A percentile compares a stretch with the other conserved stretches of the same genome.
These are phyloP conservation scores for Condylostoma magnum DNA, from an alignment of 169 alveolate genomes.

Conservation along the genomic window DNA sequence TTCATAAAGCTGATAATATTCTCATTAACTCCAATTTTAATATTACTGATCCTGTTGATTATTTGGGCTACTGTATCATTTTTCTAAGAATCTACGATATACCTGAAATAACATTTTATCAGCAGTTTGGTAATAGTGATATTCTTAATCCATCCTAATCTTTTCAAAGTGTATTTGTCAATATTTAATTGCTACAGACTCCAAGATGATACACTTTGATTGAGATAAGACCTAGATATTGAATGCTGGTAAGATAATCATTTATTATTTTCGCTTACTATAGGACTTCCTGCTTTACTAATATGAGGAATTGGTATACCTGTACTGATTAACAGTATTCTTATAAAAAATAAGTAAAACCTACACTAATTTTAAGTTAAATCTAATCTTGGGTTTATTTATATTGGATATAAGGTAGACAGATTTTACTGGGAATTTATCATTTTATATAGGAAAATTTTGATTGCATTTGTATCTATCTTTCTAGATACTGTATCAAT, in stretches of 20 bases:
- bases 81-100: neutral
- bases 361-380: neutral
- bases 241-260: constrained; percentile 49
- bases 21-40: neutral
- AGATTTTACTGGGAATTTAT: constrained; percentile 47
- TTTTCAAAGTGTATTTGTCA: constrained; percentile 35
- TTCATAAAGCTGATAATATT: neutral
- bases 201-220: constrained; percentile 4
- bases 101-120: constrained; percentile 3
- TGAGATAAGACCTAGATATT: constrained; percentile 19
- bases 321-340: neutral
- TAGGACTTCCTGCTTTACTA: constrained; percentile 40
- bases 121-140: constrained; percentile 39
- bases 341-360: constrained; percentile 6
- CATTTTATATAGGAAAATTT: constrained; percentile 31
- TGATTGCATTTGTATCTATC: constrained; percentile 30
- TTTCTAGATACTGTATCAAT: constrained; percentile 7
- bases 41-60: neutral
- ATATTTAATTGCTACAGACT: constrained; percentile 33
- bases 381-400: constrained; percentile 40
- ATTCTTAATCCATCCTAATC: constrained; percentile 46
- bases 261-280: constrained; percentile 22
- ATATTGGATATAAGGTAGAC: constrained; percentile 35
- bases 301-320: constrained; percentile 59
- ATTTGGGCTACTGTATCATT: neutral